Evolutionary conservation across 1,284 basidiomycete genomes (phyloP).

Genomic region (Spongispora temasekensis): DNA sequence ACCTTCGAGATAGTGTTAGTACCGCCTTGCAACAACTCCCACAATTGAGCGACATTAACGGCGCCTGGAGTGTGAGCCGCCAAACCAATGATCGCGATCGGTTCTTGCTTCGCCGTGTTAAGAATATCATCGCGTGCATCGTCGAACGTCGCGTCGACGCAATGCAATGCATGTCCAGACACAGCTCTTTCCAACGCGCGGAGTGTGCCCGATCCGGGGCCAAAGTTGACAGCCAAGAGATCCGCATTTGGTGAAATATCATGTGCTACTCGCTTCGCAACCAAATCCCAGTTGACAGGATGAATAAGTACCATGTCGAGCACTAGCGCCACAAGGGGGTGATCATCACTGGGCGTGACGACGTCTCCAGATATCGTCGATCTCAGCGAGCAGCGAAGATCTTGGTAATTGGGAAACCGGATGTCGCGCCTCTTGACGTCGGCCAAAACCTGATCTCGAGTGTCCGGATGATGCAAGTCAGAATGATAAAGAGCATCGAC

Average conservation of each 20-base stretch:
- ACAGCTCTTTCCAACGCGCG: constrained; percentile 43
- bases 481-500: constrained; percentile 60
- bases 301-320: constrained; percentile 61
- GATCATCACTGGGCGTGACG: constrained; percentile 14
- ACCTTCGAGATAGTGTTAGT: constrained; percentile 62
- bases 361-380: constrained; percentile 51
- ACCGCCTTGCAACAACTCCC: constrained; percentile 60
- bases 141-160: constrained; percentile 35
- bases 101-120: constrained; percentile 41
- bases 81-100: constrained; percentile 73
- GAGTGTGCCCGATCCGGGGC: constrained; percentile 50
- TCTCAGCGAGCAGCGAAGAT: constrained; percentile 48
- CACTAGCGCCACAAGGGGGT: constrained; percentile 45
- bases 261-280: constrained; percentile 37
- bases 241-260: constrained; percentile 24
- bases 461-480: constrained; percentile 33
- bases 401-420: constrained; percentile 47
- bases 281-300: constrained; percentile 56
- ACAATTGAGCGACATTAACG: constrained; percentile 46
- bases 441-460: constrained; percentile 42
- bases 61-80: constrained; percentile 66
- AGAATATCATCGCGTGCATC: constrained; percentile 3
- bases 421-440: constrained; percentile 50
- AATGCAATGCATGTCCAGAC: constrained; percentile 22
- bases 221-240: constrained; percentile 53